Conservation (phyloP, 495 filamentous ascomycete genomes). For the Podospora fimiseda region DNA sequence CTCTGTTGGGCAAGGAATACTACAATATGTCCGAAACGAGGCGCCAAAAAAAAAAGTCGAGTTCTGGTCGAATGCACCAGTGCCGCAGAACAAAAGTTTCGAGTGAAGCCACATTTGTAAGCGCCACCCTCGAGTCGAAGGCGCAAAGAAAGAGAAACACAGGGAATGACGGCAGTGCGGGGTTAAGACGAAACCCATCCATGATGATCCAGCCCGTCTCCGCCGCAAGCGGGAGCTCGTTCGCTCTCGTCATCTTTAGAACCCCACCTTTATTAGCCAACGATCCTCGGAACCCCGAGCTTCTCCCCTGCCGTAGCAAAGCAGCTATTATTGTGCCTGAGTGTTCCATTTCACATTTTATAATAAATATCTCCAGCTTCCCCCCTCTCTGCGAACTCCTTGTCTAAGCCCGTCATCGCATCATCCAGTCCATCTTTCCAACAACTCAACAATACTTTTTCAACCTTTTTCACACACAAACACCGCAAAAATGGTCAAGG, state of each 20-base stretch:
- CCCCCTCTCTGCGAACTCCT: neutral
- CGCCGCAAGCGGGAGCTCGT: neutral
- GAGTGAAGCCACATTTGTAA: neutral
- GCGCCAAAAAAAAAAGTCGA: neutral
- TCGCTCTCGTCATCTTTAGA: constrained; percentile 5
- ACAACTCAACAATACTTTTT: constrained; percentile 6
- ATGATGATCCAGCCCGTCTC: neutral
- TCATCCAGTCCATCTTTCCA: constrained; percentile 9
- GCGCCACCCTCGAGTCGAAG: neutral
- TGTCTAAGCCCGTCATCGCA: neutral
- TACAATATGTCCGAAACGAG: no score
- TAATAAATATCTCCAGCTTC: constrained; percentile 4
- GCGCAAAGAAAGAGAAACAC: neutral
- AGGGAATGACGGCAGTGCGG: constrained; percentile 20
- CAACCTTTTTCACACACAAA: constrained; percentile 1
- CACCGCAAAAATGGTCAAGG: constrained; percentile 80
- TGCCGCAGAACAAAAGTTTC: constrained; percentile 1
- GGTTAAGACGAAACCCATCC: constrained; percentile 6
- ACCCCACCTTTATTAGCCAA: constrained; percentile 1
- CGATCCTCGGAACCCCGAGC: constrained; percentile 3
- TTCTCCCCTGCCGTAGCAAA: neutral
- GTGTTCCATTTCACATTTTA: neutral
- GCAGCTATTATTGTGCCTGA: neutral
- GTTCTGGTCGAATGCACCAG: neutral
- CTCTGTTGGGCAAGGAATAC: no score